Conservation (phyloP, 2,329 filamentous ascomycete genomes). For the Amylocarpus encephaloides region DNA sequence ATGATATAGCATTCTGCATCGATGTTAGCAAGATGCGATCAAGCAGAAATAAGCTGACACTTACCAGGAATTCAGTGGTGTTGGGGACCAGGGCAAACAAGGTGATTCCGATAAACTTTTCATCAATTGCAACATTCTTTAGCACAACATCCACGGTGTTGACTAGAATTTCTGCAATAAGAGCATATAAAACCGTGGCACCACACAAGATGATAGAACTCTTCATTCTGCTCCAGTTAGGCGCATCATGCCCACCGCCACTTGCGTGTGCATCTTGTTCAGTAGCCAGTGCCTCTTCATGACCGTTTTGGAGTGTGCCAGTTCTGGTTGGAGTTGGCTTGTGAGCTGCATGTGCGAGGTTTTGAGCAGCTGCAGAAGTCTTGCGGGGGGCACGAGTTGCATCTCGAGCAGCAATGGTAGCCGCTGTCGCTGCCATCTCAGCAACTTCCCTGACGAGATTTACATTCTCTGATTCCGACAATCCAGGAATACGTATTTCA, state of each 20-base stretch:
- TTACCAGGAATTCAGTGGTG: constrained; percentile 91
- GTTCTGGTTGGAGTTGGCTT: constrained; percentile 27
- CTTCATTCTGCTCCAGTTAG: constrained; percentile 93
- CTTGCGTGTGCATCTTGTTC: constrained; percentile 39
- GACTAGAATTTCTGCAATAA: constrained; percentile 94
- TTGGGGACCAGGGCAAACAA: constrained; percentile 96
- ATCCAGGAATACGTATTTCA: constrained; percentile 54
- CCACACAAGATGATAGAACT: constrained; percentile 82
- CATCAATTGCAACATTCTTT: constrained; percentile 82
- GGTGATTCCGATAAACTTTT: constrained; percentile 96
- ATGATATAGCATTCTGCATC: constrained; percentile 81
- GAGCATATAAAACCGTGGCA: constrained; percentile 87
- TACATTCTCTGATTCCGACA: constrained; percentile 78
- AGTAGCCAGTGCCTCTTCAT: constrained; percentile 19
- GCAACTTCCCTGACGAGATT: constrained; percentile 79
- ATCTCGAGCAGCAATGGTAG: constrained; percentile 79
- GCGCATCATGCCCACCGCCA: constrained; percentile 91
- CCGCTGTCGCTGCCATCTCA: constrained; percentile 88
- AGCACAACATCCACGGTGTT: constrained; percentile 96
- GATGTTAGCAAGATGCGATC: constrained; percentile 14
- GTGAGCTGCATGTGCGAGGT: constrained; percentile 29
- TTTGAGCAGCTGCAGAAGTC: constrained; percentile 36
- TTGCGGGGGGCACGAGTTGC: constrained; percentile 49
- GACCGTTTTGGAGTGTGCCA: constrained; percentile 28
- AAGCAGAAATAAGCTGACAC: constrained; percentile 27